Conservation (phyloP, 805 yeast species). For the Debaryomyces hansenii region DNA sequence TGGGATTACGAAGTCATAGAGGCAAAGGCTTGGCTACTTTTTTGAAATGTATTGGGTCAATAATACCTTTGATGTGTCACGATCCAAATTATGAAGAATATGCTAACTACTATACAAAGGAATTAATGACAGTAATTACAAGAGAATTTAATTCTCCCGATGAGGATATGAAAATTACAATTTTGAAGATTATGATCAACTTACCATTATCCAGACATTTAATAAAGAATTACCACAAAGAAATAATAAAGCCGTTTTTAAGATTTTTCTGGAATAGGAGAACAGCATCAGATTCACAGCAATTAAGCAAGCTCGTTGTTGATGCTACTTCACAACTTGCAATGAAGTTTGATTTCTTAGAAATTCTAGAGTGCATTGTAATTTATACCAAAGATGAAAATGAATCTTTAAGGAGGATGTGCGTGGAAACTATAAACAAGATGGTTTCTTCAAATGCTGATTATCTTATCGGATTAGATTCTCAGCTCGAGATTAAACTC, state of each 20-base stretch:
- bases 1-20: slow-evolving; percentile 71
- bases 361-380: slow-evolving; percentile 57
- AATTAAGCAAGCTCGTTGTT: slow-evolving; percentile 58
- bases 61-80: slow-evolving; percentile 80
- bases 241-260: slow-evolving; percentile 63
- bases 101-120: slow-evolving; percentile 73
- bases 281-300: slow-evolving; percentile 61
- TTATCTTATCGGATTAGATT: slow-evolving; percentile 53
- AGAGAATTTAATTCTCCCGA: slow-evolving; percentile 81
- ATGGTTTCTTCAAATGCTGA: slow-evolving; percentile 43
- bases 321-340: slow-evolving; percentile 73
- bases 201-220: slow-evolving; percentile 64
- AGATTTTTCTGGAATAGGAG: slow-evolving; percentile 80
- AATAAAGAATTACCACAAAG: slow-evolving; percentile 47
- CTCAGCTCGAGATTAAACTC: slow-evolving; percentile 60
- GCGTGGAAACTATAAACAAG: slow-evolving; percentile 65
- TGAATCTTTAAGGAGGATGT: slow-evolving; percentile 77
- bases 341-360: slow-evolving; percentile 62
- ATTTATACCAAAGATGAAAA: slow-evolving; percentile 74
- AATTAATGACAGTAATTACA: slow-evolving; percentile 62
- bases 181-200: slow-evolving; percentile 64
- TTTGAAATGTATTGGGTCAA: slow-evolving; percentile 71
- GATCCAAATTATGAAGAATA: slow-evolving; percentile 58
- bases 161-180: slow-evolving; percentile 80
- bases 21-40: slow-evolving; percentile 78